Evolutionary conservation across 164 flowering plant genomes (phyloP).

Genomic region (Sextonia rubra): DNA sequence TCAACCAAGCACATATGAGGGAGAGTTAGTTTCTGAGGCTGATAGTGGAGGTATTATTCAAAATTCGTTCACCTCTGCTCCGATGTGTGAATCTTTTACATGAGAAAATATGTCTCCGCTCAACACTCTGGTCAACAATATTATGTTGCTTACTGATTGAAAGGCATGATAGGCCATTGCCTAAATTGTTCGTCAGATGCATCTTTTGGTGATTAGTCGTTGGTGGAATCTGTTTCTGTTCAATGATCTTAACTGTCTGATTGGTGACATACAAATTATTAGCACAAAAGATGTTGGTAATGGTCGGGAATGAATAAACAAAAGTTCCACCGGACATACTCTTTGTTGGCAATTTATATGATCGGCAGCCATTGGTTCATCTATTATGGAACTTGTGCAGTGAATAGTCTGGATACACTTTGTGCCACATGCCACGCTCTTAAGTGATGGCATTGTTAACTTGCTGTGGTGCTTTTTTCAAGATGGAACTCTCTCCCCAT

Average conservation of each 20-base stretch:
- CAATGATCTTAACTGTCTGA: not conserved
- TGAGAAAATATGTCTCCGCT: not conserved
- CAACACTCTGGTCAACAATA: not conserved
- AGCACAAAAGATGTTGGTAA: not conserved
- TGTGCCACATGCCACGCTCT: not conserved
- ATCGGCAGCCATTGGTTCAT: not conserved
- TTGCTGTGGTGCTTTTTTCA: too few relatives aligned
- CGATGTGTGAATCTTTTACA: not conserved
- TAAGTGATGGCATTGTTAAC: too few relatives aligned
- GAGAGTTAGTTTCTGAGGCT: constrained; percentile 38
- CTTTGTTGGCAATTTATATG: not conserved
- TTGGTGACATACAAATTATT: not conserved
- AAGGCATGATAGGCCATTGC: constrained; percentile 19
- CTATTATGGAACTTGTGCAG: not conserved
- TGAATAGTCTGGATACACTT: not conserved
- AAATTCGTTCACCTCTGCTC: not conserved
- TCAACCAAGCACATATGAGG: constrained; percentile 72
- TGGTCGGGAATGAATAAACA: not conserved
- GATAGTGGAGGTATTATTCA: constrained; percentile 41
- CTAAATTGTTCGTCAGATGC: constrained; percentile 19
- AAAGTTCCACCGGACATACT: not conserved
- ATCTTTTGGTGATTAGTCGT: not conserved
- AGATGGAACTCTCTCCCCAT: too few relatives aligned
- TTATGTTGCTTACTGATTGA: not conserved
- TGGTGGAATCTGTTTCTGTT: not conserved